phyloP scores from a whole-genome alignment of 768 basidiomycete species.

The Boletus subparvulus region DNA sequence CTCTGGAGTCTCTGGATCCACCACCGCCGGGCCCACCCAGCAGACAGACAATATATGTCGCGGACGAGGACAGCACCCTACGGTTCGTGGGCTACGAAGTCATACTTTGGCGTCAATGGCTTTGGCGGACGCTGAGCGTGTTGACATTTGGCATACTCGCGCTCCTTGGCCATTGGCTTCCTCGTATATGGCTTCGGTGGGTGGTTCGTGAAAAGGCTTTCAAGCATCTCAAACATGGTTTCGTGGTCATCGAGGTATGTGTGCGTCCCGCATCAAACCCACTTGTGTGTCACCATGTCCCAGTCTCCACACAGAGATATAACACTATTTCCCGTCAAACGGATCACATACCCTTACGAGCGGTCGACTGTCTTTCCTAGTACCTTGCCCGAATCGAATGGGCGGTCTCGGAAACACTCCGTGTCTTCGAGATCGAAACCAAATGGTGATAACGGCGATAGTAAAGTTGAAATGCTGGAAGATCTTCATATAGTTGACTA shows the following conservation, averaged over 20 bases:
- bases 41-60: constrained; percentile 79
- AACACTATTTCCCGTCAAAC: constrained; percentile 68
- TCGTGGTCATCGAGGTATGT: constrained; percentile 88
- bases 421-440: constrained; percentile 29
- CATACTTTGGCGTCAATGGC: constrained; percentile 53
- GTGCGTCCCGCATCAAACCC: not conserved
- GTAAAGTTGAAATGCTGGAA: constrained; percentile 41
- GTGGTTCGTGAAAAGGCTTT: constrained; percentile 84
- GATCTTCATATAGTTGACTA: constrained; percentile 78
- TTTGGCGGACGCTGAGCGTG: constrained; percentile 73
- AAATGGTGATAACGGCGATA: constrained; percentile 33
- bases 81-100: constrained; percentile 86
- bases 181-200: constrained; percentile 86
- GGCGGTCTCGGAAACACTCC: constrained; percentile 17
- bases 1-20: constrained; percentile 60
- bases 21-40: constrained; percentile 82
- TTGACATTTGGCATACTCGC: constrained; percentile 70
- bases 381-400: constrained; percentile 31
- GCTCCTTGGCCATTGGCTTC: constrained; percentile 92
- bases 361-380: constrained; percentile 77
- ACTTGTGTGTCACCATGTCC: constrained; percentile 22
- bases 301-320: constrained; percentile 87
- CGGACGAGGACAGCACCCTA: constrained; percentile 87
- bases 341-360: constrained; percentile 71
- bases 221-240: constrained; percentile 62